These are phyloP conservation scores for Fusarium subtropicale DNA, from an alignment of 2,329 filamentous ascomycete species.

Conservation along the genomic window DNA sequence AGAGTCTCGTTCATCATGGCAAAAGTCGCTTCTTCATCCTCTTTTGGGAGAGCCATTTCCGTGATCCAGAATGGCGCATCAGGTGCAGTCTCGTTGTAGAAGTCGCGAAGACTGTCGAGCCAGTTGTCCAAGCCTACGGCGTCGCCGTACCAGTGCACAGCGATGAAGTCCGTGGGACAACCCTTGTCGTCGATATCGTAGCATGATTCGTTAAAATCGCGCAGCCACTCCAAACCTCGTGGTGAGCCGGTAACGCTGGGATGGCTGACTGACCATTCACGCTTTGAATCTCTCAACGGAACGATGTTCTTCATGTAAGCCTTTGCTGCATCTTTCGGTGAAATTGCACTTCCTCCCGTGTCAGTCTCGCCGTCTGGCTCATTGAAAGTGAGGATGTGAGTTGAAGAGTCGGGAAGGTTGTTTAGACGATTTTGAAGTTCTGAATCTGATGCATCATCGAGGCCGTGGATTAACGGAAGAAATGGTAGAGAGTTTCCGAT, in stretches of 20 bases:
- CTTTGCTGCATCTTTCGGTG: constrained; percentile 53
- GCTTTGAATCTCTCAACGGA: constrained; percentile 47
- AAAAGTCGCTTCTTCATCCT: constrained; percentile 50
- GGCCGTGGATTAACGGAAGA: constrained; percentile 54
- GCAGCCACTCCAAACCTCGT: constrained; percentile 55
- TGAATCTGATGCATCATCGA: constrained; percentile 49
- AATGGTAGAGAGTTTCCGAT: constrained; percentile 50
- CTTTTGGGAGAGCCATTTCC: constrained; percentile 55
- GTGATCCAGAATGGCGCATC: constrained; percentile 53
- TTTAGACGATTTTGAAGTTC: constrained; percentile 46
- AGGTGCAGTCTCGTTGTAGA: constrained; percentile 49
- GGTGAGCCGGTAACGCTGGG: constrained; percentile 56
- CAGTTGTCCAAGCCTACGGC: constrained; percentile 52
- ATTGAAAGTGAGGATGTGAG: constrained; percentile 56
- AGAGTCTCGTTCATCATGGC: constrained; percentile 57
- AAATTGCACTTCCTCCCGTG: constrained; percentile 55
- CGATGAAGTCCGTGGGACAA: constrained; percentile 56
- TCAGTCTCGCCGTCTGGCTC: constrained; percentile 56
- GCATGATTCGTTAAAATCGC: constrained; percentile 55
- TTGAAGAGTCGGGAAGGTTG: constrained; percentile 50
- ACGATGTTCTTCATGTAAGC: constrained; percentile 54
- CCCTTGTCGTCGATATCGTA: constrained; percentile 54
- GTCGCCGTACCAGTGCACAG: constrained; percentile 57
- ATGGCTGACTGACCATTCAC: constrained; percentile 55
- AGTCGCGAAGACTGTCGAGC: constrained; percentile 52